These are phyloP conservation scores for Megacollybia marginata DNA, from an alignment of 768 basidiomycete species.

Conservation along the genomic window DNA sequence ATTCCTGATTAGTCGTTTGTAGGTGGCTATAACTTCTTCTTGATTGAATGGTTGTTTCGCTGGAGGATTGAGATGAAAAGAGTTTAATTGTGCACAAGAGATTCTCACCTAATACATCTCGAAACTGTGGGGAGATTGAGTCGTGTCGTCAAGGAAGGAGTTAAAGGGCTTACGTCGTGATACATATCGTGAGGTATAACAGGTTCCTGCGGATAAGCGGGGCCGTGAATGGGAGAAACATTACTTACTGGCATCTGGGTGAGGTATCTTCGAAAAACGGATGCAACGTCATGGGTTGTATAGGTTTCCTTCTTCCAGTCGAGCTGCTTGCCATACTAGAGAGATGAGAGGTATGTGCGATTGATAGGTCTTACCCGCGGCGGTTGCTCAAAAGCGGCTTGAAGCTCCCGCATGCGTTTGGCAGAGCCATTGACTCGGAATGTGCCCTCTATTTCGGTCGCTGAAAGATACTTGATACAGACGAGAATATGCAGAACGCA, in stretches of 20 bases:
- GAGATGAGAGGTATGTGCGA: not conserved
- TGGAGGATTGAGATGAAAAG: constrained; percentile 16
- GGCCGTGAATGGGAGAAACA: constrained; percentile 3
- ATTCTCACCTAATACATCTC: constrained; percentile 62
- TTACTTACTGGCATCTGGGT: constrained; percentile 90
- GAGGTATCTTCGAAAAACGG: constrained; percentile 90
- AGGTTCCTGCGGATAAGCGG: constrained; percentile 56
- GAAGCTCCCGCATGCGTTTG: constrained; percentile 93
- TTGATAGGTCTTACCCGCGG: constrained; percentile 54
- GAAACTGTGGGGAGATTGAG: constrained; percentile 46
- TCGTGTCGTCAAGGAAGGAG: constrained; percentile 2
- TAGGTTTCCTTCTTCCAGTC: constrained; percentile 85
- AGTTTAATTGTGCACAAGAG: not conserved
- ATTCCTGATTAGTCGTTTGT: constrained; percentile 75
- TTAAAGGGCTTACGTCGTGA: constrained; percentile 56
- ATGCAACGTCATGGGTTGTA: constrained; percentile 96
- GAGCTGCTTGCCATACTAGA: constrained; percentile 86
- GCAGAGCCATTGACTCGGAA: constrained; percentile 96
- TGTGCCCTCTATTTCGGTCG: constrained; percentile 87
- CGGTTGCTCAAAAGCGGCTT: constrained; percentile 82
- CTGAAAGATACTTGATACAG: constrained; percentile 23
- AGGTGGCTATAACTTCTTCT: constrained; percentile 68
- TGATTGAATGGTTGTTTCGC: constrained; percentile 63
- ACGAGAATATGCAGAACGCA: constrained; percentile 1
- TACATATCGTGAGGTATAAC: constrained; percentile 92